phyloP scores from a whole-genome alignment of 495 filamentous ascomycete species.

The Tetracladium marchalianum region DNA sequence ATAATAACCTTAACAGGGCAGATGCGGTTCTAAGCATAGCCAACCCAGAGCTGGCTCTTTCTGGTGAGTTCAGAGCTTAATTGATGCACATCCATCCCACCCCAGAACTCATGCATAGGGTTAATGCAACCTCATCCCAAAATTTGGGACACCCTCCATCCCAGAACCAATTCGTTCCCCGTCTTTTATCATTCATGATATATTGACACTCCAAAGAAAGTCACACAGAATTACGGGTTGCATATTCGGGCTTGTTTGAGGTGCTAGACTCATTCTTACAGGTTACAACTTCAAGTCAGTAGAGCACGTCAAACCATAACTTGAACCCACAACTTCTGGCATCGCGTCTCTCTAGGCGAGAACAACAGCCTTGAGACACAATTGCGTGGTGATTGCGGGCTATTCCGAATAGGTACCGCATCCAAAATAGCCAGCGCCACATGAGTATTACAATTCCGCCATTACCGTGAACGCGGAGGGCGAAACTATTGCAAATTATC shows the following conservation, averaged over 20 bases:
- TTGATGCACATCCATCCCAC: too few species aligned
- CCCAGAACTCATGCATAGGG: too few species aligned
- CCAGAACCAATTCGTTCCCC: too few species aligned
- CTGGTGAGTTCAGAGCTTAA: slow-evolving; percentile 43
- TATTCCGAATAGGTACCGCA: slow-evolving; percentile 68
- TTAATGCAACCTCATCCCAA: too few species aligned
- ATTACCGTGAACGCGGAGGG: slow-evolving; percentile 69
- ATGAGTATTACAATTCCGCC: slow-evolving; percentile 70
- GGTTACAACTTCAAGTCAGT: slow-evolving; percentile 88
- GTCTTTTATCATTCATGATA: background rate
- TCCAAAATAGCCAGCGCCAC: slow-evolving; percentile 27
- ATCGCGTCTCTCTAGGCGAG: slow-evolving; percentile 73
- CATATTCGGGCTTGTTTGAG: background rate
- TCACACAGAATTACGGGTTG: too few species aligned
- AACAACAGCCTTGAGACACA: slow-evolving; percentile 56
- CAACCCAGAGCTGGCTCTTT: slow-evolving; percentile 69
- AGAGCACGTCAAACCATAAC: slow-evolving; percentile 63
- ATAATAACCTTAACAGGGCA: slow-evolving; percentile 65
- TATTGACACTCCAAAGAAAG: too few species aligned
- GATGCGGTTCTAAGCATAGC: slow-evolving; percentile 56
- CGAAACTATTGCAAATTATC: slow-evolving; percentile 67
- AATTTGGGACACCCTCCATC: too few species aligned
- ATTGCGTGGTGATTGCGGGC: slow-evolving; percentile 77
- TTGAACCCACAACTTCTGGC: slow-evolving; percentile 70
- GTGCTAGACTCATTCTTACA: slow-evolving; percentile 19